A percentile compares a stretch with the other conserved stretches of the same genome.
Conservation (phyloP, 2,329 filamentous ascomycete genomes). For the Neobulgaria alba region DNA sequence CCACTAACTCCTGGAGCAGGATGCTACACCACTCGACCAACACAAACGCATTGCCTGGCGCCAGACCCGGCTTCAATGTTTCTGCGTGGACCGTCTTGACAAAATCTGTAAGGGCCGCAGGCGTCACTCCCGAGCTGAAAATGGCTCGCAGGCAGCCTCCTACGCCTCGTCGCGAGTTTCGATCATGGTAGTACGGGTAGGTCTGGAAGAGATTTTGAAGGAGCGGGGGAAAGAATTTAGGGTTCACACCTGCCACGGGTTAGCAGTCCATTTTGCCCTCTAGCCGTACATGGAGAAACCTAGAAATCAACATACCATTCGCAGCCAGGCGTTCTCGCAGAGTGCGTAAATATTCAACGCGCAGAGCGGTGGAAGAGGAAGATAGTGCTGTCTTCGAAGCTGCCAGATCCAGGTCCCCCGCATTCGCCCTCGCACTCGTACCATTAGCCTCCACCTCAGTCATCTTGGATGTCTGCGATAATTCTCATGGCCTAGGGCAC, state of each 20-base stretch:
- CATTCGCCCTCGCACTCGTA: constrained; percentile 28
- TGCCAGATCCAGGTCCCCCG: constrained; percentile 46
- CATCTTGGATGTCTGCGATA: constrained; percentile 32
- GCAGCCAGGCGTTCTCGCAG: constrained; percentile 49
- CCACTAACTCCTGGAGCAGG: constrained; percentile 62
- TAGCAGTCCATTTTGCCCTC: neutral
- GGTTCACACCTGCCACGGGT: constrained; percentile 28
- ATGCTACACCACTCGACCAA: constrained; percentile 84
- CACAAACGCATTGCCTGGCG: constrained; percentile 74
- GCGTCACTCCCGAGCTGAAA: constrained; percentile 47
- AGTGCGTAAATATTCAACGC: constrained; percentile 44
- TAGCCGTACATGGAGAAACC: neutral
- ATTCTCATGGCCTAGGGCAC: constrained; percentile 25
- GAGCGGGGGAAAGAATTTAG: constrained; percentile 40
- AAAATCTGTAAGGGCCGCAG: constrained; percentile 53
- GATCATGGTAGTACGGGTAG: constrained; percentile 79
- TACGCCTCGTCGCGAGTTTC: constrained; percentile 72
- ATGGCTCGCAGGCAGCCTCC: constrained; percentile 69
- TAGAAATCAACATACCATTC: constrained; percentile 37
- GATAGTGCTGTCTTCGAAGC: constrained; percentile 42
- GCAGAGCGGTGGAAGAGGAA: constrained; percentile 52
- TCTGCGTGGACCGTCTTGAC: constrained; percentile 62
- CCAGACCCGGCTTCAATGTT: constrained; percentile 67
- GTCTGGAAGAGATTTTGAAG: constrained; percentile 76
- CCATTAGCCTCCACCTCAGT: constrained; percentile 40